Conservation (phyloP, 805 yeast species). For the Ogataea dorogensis region DNA sequence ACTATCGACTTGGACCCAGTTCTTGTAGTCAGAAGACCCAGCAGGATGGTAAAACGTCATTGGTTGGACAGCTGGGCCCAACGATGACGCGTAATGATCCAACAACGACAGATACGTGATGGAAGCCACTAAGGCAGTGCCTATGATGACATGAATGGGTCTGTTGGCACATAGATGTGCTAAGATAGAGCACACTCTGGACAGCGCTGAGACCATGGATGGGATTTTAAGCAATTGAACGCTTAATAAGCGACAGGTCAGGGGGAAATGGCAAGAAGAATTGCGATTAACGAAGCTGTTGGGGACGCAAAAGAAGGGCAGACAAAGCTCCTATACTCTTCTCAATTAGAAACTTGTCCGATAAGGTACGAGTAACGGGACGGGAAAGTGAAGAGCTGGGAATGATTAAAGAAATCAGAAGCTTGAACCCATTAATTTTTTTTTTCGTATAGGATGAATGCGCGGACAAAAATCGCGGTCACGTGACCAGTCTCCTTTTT, state of each 20-base stretch:
- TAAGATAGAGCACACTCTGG: conserved; percentile 29
- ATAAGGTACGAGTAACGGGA: no score
- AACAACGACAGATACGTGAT: conserved; percentile 74
- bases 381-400: not conserved
- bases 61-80: conserved; percentile 14
- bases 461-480: not conserved
- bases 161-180: conserved; percentile 61
- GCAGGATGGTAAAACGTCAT: conserved; percentile 39
- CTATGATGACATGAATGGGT: conserved; percentile 83
- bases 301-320: conserved; percentile 2
- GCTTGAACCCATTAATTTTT: conserved; percentile 11
- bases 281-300: conserved; percentile 1
- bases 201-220: conserved; percentile 19
- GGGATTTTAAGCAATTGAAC: conserved; percentile 1
- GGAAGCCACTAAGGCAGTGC: conserved; percentile 72
- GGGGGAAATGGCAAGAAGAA: conserved; percentile 8
- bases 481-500: conserved; percentile 5
- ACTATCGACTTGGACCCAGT: conserved; percentile 53
- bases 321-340: not conserved
- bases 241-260: conserved; percentile 3
- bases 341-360: no score
- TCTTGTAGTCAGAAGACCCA: conserved; percentile 32
- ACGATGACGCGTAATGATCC: conserved; percentile 51
- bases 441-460: conserved; percentile 4
- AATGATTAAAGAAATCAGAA: conserved; percentile 6